Conservation (phyloP, 148 eudicot genomes). For the Chenopodium formosanum region DNA sequence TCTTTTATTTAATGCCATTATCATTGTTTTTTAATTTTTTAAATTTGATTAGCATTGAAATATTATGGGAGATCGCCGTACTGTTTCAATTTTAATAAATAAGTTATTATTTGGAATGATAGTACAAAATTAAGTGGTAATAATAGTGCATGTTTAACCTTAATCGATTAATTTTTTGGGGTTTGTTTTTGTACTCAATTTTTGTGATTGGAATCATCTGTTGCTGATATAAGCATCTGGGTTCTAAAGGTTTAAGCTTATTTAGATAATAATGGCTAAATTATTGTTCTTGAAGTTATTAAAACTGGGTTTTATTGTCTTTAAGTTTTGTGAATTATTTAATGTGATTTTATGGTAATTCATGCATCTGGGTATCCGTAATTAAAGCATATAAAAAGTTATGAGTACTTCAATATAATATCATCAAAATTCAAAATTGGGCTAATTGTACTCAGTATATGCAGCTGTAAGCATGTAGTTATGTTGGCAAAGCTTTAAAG, state of each 20-base stretch:
- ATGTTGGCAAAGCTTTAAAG: neutral
- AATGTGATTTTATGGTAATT: neutral
- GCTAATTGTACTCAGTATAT: neutral
- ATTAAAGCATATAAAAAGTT: neutral
- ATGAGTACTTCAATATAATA: neutral
- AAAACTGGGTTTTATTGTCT: neutral
- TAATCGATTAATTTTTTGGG: neutral
- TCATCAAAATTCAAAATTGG: neutral
- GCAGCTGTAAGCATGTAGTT: neutral
- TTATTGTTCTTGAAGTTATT: neutral
- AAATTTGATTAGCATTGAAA: neutral
- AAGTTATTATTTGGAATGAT: neutral
- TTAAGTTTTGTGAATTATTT: neutral
- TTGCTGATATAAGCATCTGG: neutral
- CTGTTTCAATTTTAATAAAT: neutral
- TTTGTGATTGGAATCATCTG: neutral
- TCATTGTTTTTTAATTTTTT: neutral
- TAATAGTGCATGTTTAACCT: no score
- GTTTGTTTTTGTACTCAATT: neutral
- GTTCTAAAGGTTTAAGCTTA: neutral
- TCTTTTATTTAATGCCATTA: neutral
- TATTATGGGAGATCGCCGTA: neutral
- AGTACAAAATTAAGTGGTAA: neutral
- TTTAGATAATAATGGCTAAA: neutral
- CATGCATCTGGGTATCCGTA: neutral